These are phyloP conservation scores for Geranium incanum DNA, from an alignment of 441 rosid species.

Conservation along the genomic window DNA sequence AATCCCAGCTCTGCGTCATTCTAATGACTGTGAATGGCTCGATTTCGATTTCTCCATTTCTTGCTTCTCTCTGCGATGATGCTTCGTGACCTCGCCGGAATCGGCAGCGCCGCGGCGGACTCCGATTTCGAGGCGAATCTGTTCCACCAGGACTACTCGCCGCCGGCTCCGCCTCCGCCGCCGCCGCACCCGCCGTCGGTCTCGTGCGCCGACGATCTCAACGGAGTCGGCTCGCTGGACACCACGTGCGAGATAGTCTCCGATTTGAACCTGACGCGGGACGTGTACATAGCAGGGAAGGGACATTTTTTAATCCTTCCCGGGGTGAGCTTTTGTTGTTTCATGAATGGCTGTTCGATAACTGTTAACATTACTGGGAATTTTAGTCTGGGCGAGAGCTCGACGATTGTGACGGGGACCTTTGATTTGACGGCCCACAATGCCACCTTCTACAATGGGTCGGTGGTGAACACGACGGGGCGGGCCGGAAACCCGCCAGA, in stretches of 20 bases:
- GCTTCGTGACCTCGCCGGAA: not conserved
- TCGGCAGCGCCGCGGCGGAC: conserved; percentile 19
- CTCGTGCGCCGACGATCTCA: conserved; percentile 46
- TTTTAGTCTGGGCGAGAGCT: conserved; percentile 34
- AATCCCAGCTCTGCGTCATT: not conserved
- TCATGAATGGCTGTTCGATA: conserved; percentile 41
- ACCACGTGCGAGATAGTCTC: conserved; percentile 47
- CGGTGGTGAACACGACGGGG: conserved; percentile 49
- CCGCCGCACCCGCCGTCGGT: conserved; percentile 45
- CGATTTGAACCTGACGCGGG: conserved; percentile 30
- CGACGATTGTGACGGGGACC: conserved; percentile 38
- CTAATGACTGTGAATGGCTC: conserved; percentile 8
- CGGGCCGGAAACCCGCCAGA: conserved; percentile 58
- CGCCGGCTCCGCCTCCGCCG: conserved; percentile 50
- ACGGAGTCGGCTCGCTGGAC: conserved; percentile 51
- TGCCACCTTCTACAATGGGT: conserved; percentile 34
- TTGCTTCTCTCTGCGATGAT: not conserved
- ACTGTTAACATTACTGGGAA: conserved; percentile 41
- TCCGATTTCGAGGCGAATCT: conserved; percentile 23
- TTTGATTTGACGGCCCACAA: conserved; percentile 38
- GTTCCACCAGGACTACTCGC: conserved; percentile 41
- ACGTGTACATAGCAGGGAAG: conserved; percentile 48
- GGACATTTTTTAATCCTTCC: conserved; percentile 45
- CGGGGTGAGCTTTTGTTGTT: conserved; percentile 39
- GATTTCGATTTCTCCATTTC: conserved; percentile 3